phyloP scores from a whole-genome alignment of 1,139 yeast genomes.

The Suhomyces ambrosiae region DNA sequence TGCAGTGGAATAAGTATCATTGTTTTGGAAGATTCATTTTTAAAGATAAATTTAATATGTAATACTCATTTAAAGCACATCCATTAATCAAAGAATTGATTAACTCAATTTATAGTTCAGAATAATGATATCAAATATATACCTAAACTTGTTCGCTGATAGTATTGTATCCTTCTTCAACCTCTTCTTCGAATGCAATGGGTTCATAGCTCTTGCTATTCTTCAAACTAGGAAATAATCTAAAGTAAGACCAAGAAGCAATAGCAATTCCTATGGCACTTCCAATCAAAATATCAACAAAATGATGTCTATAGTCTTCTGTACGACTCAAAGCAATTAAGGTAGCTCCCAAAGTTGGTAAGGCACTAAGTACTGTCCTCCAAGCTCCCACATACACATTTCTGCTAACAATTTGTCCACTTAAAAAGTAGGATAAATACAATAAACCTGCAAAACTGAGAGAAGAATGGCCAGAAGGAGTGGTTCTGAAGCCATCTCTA shows the following conservation, averaged over 20 bases:
- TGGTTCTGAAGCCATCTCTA: slow-evolving; percentile 72
- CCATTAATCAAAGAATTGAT: too few species aligned
- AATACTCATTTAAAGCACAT: too few species aligned
- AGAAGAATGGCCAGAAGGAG: slow-evolving; percentile 79
- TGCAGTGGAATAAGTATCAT: too few species aligned
- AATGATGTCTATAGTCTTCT: slow-evolving; percentile 80
- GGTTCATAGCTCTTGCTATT: slow-evolving; percentile 29
- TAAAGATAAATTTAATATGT: too few species aligned
- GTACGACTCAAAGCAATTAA: slow-evolving; percentile 72
- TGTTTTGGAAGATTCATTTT: too few species aligned
- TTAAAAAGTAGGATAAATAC: slow-evolving; percentile 62
- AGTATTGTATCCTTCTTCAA: slow-evolving; percentile 12
- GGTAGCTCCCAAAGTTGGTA: slow-evolving; percentile 57
- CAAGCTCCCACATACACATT: slow-evolving; percentile 52
- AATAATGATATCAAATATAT: too few species aligned
- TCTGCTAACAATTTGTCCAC: slow-evolving; percentile 56
- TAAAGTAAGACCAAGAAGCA: slow-evolving; percentile 41
- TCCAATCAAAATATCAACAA: slow-evolving; percentile 67
- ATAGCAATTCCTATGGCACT: slow-evolving; percentile 50
- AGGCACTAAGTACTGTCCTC: slow-evolving; percentile 45
- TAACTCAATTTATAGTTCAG: too few species aligned
- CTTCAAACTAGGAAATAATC: slow-evolving; percentile 36
- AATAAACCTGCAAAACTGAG: slow-evolving; percentile 67
- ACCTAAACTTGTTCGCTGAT: slow-evolving; percentile 8
- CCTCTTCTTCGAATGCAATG: slow-evolving; percentile 19